Evolutionary conservation across 1,284 basidiomycete genomes (phyloP).

Genomic region (Mycena sp.): DNA sequence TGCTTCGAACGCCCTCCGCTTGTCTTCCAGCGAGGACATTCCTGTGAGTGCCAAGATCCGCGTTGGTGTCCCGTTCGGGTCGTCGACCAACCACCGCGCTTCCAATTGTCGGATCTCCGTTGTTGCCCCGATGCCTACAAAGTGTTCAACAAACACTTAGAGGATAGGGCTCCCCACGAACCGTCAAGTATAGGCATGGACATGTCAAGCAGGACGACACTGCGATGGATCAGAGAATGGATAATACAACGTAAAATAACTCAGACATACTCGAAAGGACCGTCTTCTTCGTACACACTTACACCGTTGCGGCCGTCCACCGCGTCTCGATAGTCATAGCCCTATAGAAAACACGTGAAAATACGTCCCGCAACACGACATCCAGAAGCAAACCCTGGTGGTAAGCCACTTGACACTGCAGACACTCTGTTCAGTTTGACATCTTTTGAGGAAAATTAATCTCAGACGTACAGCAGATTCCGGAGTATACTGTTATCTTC

Average conservation of each 20-base stretch:
- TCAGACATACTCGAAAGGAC: conserved; percentile 77
- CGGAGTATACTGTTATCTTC: conserved; percentile 86
- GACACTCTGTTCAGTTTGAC: conserved; percentile 27
- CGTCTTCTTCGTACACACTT: conserved; percentile 72
- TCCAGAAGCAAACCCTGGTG: conserved; percentile 58
- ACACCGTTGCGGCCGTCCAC: conserved; percentile 89
- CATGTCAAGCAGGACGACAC: conserved; percentile 88
- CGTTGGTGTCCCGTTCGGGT: conserved; percentile 39
- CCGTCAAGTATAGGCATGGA: conserved; percentile 95
- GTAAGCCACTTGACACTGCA: conserved; percentile 82
- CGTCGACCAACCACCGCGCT: conserved; percentile 40
- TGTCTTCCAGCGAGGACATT: conserved; percentile 92
- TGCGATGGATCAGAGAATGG: conserved; percentile 40
- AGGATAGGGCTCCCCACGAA: conserved; percentile 33
- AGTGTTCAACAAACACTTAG: conserved; percentile 27
- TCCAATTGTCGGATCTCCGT: conserved; percentile 86
- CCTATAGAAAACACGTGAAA: conserved; percentile 51
- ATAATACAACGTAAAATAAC: background rate
- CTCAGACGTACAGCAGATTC: conserved; percentile 67
- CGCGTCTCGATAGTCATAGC: conserved; percentile 82
- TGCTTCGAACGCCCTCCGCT: conserved; percentile 89
- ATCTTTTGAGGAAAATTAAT: too few relatives aligned
- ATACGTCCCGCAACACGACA: conserved; percentile 9
- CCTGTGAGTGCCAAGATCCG: conserved; percentile 94
- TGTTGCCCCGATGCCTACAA: conserved; percentile 82